Percentiles rank a stretch among this genome's conserved stretches.
phyloP scores from a whole-genome alignment of 2,329 filamentous ascomycete species.

The Fusarium hostae region DNA sequence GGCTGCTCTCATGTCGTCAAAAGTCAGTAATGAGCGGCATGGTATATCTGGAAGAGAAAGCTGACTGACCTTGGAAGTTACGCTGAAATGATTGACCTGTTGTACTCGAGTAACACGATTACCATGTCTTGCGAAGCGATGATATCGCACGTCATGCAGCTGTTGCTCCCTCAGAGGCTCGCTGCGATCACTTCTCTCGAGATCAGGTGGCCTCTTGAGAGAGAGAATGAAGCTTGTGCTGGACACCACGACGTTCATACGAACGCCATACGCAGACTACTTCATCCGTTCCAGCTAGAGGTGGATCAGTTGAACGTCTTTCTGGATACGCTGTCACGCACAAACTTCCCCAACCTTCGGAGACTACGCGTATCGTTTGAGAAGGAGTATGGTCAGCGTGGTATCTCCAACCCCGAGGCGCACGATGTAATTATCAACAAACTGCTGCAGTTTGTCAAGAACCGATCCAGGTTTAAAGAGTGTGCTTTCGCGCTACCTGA shows the following conservation, averaged over 20 bases:
- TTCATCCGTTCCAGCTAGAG: neutral
- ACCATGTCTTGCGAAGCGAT: neutral
- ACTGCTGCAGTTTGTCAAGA: neutral
- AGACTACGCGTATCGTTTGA: neutral
- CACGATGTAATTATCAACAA: neutral
- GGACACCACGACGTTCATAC: neutral
- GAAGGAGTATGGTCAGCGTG: neutral
- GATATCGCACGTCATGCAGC: neutral
- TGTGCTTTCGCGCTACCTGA: neutral
- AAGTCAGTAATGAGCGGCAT: neutral
- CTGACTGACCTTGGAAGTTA: neutral
- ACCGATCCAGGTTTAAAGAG: neutral
- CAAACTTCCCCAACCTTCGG: neutral
- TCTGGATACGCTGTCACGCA: neutral
- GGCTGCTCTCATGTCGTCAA: constrained; percentile 19
- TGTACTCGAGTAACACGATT: constrained; percentile 9
- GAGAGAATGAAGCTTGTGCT: neutral
- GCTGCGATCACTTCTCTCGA: neutral
- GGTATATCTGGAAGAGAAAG: too few relatives aligned
- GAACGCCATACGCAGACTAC: neutral
- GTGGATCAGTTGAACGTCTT: neutral
- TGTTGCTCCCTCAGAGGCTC: neutral
- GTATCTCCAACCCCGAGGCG: neutral
- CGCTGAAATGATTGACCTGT: neutral
- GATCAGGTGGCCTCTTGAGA: neutral